These are phyloP conservation scores for Fagus crenata DNA, from an alignment of 306 rosid species.

Conservation along the genomic window DNA sequence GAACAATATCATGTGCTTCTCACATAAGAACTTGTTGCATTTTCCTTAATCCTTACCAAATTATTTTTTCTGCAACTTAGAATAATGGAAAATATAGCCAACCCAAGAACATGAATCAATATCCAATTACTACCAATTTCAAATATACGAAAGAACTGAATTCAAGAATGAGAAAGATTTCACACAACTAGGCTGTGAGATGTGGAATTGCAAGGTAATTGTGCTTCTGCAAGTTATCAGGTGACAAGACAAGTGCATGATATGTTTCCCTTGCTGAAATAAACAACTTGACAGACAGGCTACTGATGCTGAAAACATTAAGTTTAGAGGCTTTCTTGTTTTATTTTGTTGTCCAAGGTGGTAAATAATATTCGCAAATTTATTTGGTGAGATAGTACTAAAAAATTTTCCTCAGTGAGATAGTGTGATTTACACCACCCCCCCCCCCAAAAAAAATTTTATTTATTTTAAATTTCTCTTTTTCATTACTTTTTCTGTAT, in stretches of 20 bases:
- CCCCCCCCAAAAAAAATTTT: no score
- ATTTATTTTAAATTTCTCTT: background rate
- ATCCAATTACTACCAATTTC: background rate
- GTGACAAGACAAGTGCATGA: background rate
- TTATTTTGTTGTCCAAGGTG: background rate
- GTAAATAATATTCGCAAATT: background rate
- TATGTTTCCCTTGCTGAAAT: background rate
- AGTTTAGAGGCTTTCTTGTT: background rate
- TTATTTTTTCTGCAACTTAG: background rate
- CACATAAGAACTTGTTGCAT: background rate
- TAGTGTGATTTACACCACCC: background rate
- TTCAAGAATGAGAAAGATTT: background rate
- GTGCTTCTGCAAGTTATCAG: background rate
- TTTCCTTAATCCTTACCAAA: background rate
- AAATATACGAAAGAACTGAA: background rate
- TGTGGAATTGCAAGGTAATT: background rate
- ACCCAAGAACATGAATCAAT: background rate
- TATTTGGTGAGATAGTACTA: background rate
- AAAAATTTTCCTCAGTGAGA: background rate
- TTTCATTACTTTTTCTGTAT: background rate
- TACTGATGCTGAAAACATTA: background rate
- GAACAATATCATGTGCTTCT: background rate
- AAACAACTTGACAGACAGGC: background rate
- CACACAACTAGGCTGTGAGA: background rate
- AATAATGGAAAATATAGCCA: background rate